These are phyloP conservation scores for Ailanthus altissimus DNA, from an alignment of 345 rosid species.

Conservation along the genomic window DNA sequence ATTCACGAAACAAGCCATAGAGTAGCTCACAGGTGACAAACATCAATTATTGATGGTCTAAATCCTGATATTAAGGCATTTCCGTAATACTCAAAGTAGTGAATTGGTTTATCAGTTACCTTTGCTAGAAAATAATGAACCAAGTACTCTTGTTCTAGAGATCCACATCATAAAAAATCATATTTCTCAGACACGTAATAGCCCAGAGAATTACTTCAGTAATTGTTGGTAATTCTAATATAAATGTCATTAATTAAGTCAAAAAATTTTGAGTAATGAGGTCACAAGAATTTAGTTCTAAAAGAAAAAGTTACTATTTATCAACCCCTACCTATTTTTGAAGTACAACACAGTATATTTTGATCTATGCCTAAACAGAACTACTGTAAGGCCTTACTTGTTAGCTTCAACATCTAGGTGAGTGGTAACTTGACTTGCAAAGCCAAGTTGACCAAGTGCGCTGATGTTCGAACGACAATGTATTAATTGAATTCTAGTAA, in stretches of 20 bases:
- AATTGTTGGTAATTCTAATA: neutral
- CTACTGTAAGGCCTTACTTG: neutral
- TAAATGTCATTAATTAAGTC: neutral
- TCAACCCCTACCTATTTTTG: neutral
- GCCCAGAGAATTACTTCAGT: neutral
- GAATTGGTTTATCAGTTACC: neutral
- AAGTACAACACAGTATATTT: neutral
- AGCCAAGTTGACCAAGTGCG: neutral
- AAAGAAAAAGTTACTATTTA: neutral
- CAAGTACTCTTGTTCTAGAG: neutral
- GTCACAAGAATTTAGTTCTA: neutral
- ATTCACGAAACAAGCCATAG: neutral
- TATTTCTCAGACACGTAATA: neutral
- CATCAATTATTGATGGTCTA: neutral
- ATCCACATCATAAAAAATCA: neutral
- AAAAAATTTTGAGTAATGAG: neutral
- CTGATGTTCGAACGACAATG: neutral
- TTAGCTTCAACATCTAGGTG: neutral
- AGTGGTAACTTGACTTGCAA: neutral
- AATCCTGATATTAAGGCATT: neutral
- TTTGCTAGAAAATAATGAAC: neutral
- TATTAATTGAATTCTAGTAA: neutral
- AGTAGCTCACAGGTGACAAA: constrained; percentile 14
- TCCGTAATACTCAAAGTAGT: neutral
- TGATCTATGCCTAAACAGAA: neutral